phyloP scores from a whole-genome alignment of 2,329 filamentous ascomycete genomes.

The Didymellaceae sp. region DNA sequence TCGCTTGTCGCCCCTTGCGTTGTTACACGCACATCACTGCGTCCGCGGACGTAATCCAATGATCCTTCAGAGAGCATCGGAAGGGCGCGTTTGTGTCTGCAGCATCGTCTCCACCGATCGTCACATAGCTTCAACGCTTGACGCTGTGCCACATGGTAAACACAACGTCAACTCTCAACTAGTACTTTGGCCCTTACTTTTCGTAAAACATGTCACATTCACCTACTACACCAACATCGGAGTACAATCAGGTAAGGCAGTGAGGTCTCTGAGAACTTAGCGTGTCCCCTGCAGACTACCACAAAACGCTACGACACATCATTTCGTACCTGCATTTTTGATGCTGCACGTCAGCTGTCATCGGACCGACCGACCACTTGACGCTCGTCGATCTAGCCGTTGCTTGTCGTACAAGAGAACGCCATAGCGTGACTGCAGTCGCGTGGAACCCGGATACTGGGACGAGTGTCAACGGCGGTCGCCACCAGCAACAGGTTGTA shows the following conservation, averaged over 20 bases:
- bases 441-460: conserved; percentile 10
- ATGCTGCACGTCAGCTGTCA: conserved; percentile 8
- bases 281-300: not conserved
- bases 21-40: conserved; percentile 15
- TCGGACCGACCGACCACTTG: conserved; percentile 6
- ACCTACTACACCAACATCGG: not conserved
- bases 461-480: conserved; percentile 1
- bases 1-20: conserved; percentile 15
- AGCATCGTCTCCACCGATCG: conserved; percentile 14
- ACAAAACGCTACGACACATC: not conserved
- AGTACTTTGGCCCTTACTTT: conserved; percentile 5
- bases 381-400: not conserved
- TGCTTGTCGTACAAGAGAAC: conserved; percentile 10
- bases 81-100: conserved; percentile 1
- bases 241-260: not conserved
- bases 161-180: conserved; percentile 8
- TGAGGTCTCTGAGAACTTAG: too few relatives aligned
- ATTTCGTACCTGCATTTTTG: conserved; percentile 9
- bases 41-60: conserved; percentile 4
- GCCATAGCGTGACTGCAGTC: conserved; percentile 1
- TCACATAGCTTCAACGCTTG: conserved; percentile 6
- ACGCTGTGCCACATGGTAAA: conserved; percentile 13
- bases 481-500: not conserved
- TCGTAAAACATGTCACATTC: conserved; percentile 12
- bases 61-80: not conserved